Evolutionary conservation across 768 basidiomycete genomes (phyloP).

Genomic region (Leucocoprinus sp.): DNA sequence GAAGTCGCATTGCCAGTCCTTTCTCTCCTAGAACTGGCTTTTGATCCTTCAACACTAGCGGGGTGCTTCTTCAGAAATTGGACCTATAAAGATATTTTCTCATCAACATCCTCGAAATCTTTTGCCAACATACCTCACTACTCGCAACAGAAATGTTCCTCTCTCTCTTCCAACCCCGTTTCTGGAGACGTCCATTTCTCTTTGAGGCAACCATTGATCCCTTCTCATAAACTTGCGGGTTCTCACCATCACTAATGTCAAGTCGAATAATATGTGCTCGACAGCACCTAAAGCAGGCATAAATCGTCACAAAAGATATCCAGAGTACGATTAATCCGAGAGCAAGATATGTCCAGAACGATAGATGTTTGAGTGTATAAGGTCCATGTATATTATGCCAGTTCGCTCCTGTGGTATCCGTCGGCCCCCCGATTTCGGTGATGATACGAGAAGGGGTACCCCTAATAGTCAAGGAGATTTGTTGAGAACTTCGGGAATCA

Average conservation of each 20-base stretch:
- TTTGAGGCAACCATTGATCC: neutral
- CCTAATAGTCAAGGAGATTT: neutral
- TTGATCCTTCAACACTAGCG: too few species aligned
- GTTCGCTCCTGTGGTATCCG: neutral
- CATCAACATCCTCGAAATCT: too few species aligned
- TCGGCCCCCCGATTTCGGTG: too few species aligned
- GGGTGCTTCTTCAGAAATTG: too few species aligned
- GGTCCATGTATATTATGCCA: neutral
- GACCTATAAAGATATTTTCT: too few species aligned
- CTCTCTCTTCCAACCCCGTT: too few species aligned
- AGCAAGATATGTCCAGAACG: slow-evolving; percentile 5
- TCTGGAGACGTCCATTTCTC: too few species aligned
- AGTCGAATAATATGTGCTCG: neutral
- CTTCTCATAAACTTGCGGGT: neutral
- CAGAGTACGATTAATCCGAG: neutral
- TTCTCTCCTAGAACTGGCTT: too few species aligned
- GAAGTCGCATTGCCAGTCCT: too few species aligned
- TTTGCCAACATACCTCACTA: too few species aligned
- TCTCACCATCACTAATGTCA: neutral
- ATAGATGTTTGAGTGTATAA: slow-evolving; percentile 1
- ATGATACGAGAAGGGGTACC: neutral
- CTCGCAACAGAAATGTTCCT: too few species aligned
- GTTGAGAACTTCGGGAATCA: neutral
- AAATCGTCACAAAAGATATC: neutral
- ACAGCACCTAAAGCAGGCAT: slow-evolving; percentile 3